Conservation (phyloP, 139 green algal species). For the Chlorella sp. region DNA sequence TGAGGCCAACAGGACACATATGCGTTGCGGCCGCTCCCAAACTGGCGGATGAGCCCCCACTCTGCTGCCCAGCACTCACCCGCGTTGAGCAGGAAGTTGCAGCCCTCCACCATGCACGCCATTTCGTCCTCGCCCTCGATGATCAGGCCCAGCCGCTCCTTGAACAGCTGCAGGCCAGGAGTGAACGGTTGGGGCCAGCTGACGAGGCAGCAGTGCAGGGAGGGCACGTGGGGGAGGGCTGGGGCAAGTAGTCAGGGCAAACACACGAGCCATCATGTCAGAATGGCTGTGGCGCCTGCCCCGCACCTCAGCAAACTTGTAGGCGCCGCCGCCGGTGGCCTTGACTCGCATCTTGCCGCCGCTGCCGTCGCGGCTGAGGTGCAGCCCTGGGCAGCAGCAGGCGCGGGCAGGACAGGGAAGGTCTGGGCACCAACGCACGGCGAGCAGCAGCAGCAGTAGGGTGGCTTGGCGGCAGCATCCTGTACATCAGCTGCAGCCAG, state of each 20-base stretch:
- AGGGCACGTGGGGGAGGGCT: not conserved
- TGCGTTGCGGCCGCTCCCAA: not conserved
- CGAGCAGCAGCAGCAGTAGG: not conserved
- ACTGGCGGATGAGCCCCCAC: not conserved
- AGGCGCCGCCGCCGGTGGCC: conserved; percentile 84
- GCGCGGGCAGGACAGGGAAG: not conserved
- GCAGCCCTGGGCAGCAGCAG: conserved; percentile 60
- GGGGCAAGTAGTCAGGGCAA: not conserved
- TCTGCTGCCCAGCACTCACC: conserved; percentile 4
- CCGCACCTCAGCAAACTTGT: conserved; percentile 83
- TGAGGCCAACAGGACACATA: too few relatives aligned
- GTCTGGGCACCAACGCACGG: too few relatives aligned
- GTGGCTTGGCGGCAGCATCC: not conserved
- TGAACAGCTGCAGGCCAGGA: conserved; percentile 56
- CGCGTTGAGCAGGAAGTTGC: conserved; percentile 95
- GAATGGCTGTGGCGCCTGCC: too few relatives aligned
- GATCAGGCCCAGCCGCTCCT: conserved; percentile 86
- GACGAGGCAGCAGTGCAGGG: not conserved
- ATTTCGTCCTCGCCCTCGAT: conserved; percentile 97
- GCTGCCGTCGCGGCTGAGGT: conserved; percentile 55
- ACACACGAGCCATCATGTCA: not conserved
- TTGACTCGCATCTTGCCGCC: conserved; percentile 61
- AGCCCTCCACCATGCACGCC: conserved; percentile 87
- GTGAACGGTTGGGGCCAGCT: not conserved
- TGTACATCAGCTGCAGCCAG: too few relatives aligned